Percentiles rank a stretch among this genome's conserved stretches.
These are phyloP conservation scores for Penicillium freii DNA, from an alignment of 2,329 filamentous ascomycete genomes.

Conservation along the genomic window DNA sequence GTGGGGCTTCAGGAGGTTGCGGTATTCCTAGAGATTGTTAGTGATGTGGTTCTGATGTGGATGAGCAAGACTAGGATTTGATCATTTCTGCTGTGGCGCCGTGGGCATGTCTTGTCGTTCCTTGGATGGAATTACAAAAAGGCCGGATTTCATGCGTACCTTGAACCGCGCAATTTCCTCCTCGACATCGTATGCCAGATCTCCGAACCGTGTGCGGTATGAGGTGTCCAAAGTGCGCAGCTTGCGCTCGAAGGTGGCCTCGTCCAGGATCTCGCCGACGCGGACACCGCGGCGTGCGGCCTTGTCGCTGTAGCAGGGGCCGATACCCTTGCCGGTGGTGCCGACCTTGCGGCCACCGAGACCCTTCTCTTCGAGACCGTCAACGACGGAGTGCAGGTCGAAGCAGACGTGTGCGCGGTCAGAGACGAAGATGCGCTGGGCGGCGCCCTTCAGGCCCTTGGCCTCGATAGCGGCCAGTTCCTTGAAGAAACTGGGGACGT, in stretches of 20 bases:
- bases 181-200: slow-evolving; percentile 59
- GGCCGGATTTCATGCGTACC: slow-evolving; percentile 32
- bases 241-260: slow-evolving; percentile 55
- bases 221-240: slow-evolving; percentile 51
- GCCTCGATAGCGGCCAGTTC: slow-evolving; percentile 44
- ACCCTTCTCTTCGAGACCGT: slow-evolving; percentile 47
- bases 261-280: slow-evolving; percentile 58
- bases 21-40: slow-evolving; percentile 34
- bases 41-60: background rate
- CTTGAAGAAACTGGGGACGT: slow-evolving; percentile 50
- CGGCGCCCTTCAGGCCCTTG: slow-evolving; percentile 44
- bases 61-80: background rate
- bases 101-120: background rate
- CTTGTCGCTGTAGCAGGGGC: slow-evolving; percentile 63
- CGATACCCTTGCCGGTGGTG: slow-evolving; percentile 51
- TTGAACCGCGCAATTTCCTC: slow-evolving; percentile 59
- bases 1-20: slow-evolving; percentile 37
- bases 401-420: slow-evolving; percentile 49
- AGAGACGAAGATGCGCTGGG: slow-evolving; percentile 47
- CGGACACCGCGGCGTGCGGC: slow-evolving; percentile 59
- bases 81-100: background rate
- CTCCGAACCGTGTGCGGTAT: slow-evolving; percentile 59
- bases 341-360: slow-evolving; percentile 48
- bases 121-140: background rate
- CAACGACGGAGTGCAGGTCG: slow-evolving; percentile 46